These are phyloP conservation scores for Nitzschia sp. DNA, from an alignment of 108 stramenopile species.

Conservation along the genomic window DNA sequence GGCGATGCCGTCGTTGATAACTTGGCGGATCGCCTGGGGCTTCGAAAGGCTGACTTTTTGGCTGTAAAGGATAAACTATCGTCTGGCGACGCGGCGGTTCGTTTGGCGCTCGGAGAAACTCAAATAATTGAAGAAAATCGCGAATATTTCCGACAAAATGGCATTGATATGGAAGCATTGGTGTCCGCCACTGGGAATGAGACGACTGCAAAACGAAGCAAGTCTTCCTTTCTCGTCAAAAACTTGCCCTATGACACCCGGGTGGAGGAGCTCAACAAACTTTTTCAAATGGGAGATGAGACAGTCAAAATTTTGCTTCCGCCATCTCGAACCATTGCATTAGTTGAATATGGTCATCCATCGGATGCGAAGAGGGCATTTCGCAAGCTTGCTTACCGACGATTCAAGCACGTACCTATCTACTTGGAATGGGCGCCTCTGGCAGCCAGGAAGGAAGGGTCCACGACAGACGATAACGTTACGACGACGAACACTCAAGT, in stretches of 20 bases:
- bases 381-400: conserved; percentile 88
- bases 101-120: conserved; percentile 95
- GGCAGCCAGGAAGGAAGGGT: conserved; percentile 17
- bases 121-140: conserved; percentile 93
- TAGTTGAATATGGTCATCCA: conserved; percentile 90
- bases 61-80: conserved; percentile 87
- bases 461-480: not conserved
- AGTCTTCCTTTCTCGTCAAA: conserved; percentile 91
- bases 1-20: conserved; percentile 96
- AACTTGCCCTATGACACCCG: conserved; percentile 92
- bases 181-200: conserved; percentile 51
- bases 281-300: conserved; percentile 81
- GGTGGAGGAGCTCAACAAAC: conserved; percentile 81
- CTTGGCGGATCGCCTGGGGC: conserved; percentile 84
- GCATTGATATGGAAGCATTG: conserved; percentile 87
- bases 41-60: conserved; percentile 90
- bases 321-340: conserved; percentile 86
- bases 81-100: conserved; percentile 90
- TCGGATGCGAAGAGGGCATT: conserved; percentile 92
- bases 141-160: conserved; percentile 86
- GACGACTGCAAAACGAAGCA: conserved; percentile 62
- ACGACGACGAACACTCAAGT: not conserved
- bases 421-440: conserved; percentile 99
- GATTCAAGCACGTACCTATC: conserved; percentile 95
- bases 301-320: conserved; percentile 79